Base-by-base conservation (phyloP, 1,139 yeast genomes). In the Yamadazyma aaseri region DNA sequence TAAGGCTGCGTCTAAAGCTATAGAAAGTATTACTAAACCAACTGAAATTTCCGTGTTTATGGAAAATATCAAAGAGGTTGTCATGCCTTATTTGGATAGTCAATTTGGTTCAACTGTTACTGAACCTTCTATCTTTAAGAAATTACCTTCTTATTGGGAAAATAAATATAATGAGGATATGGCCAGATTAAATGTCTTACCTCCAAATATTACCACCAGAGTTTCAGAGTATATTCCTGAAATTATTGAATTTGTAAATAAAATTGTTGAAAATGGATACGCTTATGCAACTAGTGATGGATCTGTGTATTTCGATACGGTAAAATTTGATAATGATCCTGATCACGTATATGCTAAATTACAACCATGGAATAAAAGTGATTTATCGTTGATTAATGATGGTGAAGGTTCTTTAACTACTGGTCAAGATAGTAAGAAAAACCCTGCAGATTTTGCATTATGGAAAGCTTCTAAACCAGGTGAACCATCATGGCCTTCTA, bases 401-500 rank as follows among this genome's bases (percentile, higher is more conserved):
- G 99, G 97, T 36, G 99, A 94, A 62, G 99, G 99, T 16, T 82
- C 95, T 9, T 71, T 90, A 36, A 67, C 82, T 15, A 56, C 70
- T n/a, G 63, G 75, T 1, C 60, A 66, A 25, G 57, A 58, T 15
- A 65, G 76, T 21, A 90, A 90, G 63, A 76, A 72, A 49, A 82
- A 79, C 39, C 61, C 84, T 4, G 85, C 87, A 20, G 99, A 92
- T 60, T 92, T 92, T 63, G 98, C 98, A 0, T 71, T 92, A 27
- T 92, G 99, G 99, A 92, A 92, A 58, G 81, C 92, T 2, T 85
- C 96, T 11, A 92, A 92, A 56, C 92, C 95, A 1, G 99, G 99
- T 49, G 99, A 92, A 65, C 99, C 99, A 13, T 76, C 80, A 29
- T 92, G 98, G 97, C 74, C 73, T 3, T 86, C 96, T 2, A 90